Percentiles rank a stretch among this genome's conserved stretches.
Conservation (phyloP, 257 asterid species). For the Solanum sparsipilum region DNA sequence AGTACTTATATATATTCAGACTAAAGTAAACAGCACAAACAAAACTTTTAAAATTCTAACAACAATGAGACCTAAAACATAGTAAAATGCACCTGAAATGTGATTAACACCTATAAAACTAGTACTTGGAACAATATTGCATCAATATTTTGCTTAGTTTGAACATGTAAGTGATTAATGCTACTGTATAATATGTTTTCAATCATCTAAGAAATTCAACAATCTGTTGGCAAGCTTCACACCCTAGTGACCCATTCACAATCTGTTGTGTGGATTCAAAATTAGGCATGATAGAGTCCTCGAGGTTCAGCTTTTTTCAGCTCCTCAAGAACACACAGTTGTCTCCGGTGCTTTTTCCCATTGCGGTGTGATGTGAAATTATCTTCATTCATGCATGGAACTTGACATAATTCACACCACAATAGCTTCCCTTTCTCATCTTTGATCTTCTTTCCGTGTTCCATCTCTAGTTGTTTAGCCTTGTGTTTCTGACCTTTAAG, state of each 20-base stretch:
- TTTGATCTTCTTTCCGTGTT: neutral
- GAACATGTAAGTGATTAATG: too few species aligned
- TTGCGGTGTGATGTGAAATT: constrained; percentile 24
- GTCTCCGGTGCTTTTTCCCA: constrained; percentile 32
- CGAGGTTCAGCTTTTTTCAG: neutral
- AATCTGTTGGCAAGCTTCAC: neutral
- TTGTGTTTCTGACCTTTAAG: constrained; percentile 47
- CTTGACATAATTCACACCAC: constrained; percentile 36
- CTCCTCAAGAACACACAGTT: neutral
- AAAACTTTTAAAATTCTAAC: neutral
- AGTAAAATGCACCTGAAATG: neutral
- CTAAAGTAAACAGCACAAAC: neutral
- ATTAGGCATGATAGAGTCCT: neutral
- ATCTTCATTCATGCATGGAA: constrained; percentile 34
- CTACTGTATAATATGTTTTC: neutral
- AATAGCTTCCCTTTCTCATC: neutral
- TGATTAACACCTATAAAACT: neutral
- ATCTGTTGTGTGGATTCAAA: neutral
- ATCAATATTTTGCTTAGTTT: too few species aligned
- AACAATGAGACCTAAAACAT: neutral
- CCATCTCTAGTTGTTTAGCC: constrained; percentile 22
- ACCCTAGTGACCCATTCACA: neutral
- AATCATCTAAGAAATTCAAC: neutral
- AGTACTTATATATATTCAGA: neutral
- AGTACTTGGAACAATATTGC: neutral